Evolutionary conservation across 2,329 filamentous ascomycete species (phyloP), one percentile per base, ranked within the genome.

Genomic region (Arthrobotrys megalospora): DNA sequence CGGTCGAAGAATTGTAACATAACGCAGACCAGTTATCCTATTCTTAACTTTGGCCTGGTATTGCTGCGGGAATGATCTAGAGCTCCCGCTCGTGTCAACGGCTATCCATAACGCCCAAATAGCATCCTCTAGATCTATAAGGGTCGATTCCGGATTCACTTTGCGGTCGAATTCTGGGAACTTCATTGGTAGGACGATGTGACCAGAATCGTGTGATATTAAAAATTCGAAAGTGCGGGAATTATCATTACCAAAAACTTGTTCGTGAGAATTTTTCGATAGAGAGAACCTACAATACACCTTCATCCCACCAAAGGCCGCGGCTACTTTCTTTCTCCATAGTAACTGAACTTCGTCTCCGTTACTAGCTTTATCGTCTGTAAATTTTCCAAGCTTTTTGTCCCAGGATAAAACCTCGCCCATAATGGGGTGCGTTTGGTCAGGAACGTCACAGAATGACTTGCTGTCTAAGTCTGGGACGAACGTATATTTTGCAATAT

Each of bases 61-160:
- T 1, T 19, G 19, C 7, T 53, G 14, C 4, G 48, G 48, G 21
- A 19, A 3, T 32, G 8, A 6, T 14, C 36, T 21, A 3, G 11
- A 14, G n/a, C 2, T n/a, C n/a, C n/a, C n/a, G n/a, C n/a, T 34
- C 12, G 21, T 16, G 6, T 73, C 69, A 21, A 65, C 50, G 1
- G 21, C n/a, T 24, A 72, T 36, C 69, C 69, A 73, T 8, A 73
- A 24, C 8, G 45, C 60, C 69, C 60, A 73, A 32, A 73, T 60
- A n/a, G 69, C 69, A n/a, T 67, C 62, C 19, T 8, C 69, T 0
- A 65, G n/a, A 24, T 55, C 36, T 16, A 12, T 28, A 16, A 58
- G 14, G 24, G 8, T 16, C 3, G 16, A n/a, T n/a, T 10, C 43
- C 5, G 28, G 2, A 12, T 47, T 32, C 5, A 28, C 24, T 28